Base-by-base conservation (phyloP, 208 protist genomes). In the Trypanosoma melophagium region DNA sequence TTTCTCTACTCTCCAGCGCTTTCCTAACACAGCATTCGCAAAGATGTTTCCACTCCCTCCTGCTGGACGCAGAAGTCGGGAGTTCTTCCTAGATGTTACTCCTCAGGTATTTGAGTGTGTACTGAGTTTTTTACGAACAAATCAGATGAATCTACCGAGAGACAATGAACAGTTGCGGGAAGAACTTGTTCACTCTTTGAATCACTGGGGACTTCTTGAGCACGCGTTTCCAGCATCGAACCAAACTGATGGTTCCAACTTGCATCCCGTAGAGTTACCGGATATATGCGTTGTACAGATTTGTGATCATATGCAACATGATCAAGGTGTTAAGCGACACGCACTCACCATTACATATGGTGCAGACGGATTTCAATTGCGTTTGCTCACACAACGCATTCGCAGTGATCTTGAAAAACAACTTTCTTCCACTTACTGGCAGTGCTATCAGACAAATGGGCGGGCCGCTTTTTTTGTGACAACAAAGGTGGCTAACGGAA, bases 341-440 rank as follows among this genome's bases (percentile, higher is more conserved):
- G 86, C 89, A 45, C 79, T 95, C 69, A 93, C 89, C 53, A 92
- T 95, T 64, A 95, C 85, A 38, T 95, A 84, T 74, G 89, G 89
- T 35, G 78, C 84, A 17, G 85, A 95, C 68, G 89, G 89, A 21
- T 95, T 92, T 61, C 76, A 87, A 44, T 69, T 95, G 28, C 89
- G 89, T 24, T 38, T 35, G 45, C 81, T 95, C 50, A 86, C 85
- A 17, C 81, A 79, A 52, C 62, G 75, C 70, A 92, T 95, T 40
- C 86, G 89, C 17, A 58, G 76, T 24, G 89, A 95, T 58, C 61
- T 95, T 40, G 81, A 91, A 54, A 38, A 28, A 59, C 85, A 90
- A 71, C 79, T 95, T 7, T 91, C 86, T 56, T 93, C 86, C 7
- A 95, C 89, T 5, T 95, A 92, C 69, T 95, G 89, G 87, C 89